phyloP scores from a whole-genome alignment of 1,284 basidiomycete genomes.

The Boletus semigastroideus region DNA sequence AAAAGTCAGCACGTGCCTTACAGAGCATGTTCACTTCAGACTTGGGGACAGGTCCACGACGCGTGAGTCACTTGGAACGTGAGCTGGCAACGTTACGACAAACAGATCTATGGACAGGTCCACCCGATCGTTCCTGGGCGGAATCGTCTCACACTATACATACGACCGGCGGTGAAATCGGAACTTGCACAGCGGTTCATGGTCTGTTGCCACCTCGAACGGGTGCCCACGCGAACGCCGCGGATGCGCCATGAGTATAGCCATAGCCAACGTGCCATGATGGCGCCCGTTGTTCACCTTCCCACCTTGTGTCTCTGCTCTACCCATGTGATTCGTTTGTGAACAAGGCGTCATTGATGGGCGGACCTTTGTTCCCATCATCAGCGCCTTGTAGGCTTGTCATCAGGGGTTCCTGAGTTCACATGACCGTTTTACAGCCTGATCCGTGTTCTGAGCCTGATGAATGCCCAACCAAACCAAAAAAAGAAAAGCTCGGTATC shows the following conservation, averaged over 20 bases:
- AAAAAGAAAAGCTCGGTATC: too few relatives aligned
- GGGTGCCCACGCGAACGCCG: not conserved
- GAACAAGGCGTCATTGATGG: not conserved
- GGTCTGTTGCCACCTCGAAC: not conserved
- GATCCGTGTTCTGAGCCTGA: not conserved
- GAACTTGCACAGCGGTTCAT: too few relatives aligned
- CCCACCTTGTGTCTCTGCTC: not conserved
- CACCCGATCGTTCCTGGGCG: too few relatives aligned
- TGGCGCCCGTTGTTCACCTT: not conserved
- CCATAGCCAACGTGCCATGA: not conserved
- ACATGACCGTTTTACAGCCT: not conserved
- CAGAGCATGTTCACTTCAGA: too few relatives aligned
- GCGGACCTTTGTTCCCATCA: not conserved
- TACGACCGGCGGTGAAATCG: not conserved
- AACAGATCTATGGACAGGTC: too few relatives aligned
- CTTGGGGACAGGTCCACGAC: too few relatives aligned
- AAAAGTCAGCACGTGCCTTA: too few relatives aligned
- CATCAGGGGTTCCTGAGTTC: not conserved
- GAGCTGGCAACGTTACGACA: too few relatives aligned
- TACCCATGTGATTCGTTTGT: not conserved
- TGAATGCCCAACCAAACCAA: not conserved
- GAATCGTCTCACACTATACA: too few relatives aligned
- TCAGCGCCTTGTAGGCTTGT: not conserved
- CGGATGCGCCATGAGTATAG: too few relatives aligned
- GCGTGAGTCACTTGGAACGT: too few relatives aligned